Percentiles rank a stretch among this genome's conserved stretches.
Conservation (phyloP, 140 eudicot genomes). For the Flaveria floridana region DNA sequence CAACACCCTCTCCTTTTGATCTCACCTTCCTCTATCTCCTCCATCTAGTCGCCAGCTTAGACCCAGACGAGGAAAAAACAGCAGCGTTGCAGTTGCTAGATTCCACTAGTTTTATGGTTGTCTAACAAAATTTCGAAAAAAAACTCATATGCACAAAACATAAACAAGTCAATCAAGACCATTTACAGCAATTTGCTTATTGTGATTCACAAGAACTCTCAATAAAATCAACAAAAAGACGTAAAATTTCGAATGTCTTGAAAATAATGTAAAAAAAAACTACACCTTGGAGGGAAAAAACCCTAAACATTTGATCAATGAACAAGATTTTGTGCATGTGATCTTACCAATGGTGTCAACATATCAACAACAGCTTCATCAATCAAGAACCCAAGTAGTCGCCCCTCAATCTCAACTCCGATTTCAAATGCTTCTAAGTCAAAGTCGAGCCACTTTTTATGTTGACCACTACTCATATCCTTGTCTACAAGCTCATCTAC, state of each 20-base stretch:
- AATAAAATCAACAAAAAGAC: conserved; percentile 21
- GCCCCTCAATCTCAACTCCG: conserved; percentile 55
- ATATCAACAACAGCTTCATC: conserved; percentile 57
- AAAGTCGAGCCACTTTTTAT: conserved; percentile 62
- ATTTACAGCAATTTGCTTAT: conserved; percentile 23
- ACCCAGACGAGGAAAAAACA: no score
- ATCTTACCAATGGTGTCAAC: conserved; percentile 37
- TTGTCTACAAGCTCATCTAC: conserved; percentile 77
- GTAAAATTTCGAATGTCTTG: background rate
- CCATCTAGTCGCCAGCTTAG: no score
- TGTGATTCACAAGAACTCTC: conserved; percentile 24
- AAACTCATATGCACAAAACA: background rate
- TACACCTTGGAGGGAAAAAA: background rate
- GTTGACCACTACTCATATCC: conserved; percentile 65
- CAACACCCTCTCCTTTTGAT: no score
- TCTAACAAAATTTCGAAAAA: background rate
- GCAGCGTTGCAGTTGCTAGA: no score
- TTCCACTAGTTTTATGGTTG: background rate
- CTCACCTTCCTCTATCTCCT: no score
- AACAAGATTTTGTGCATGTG: background rate
- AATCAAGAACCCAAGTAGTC: conserved; percentile 50
- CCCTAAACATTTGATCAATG: conserved; percentile 16
- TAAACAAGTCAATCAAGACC: background rate
- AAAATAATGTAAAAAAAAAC: background rate
- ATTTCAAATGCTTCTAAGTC: conserved; percentile 53